phyloP scores from a whole-genome alignment of 2,329 filamentous ascomycete genomes.

The Zymoseptoria ardabiliae region DNA sequence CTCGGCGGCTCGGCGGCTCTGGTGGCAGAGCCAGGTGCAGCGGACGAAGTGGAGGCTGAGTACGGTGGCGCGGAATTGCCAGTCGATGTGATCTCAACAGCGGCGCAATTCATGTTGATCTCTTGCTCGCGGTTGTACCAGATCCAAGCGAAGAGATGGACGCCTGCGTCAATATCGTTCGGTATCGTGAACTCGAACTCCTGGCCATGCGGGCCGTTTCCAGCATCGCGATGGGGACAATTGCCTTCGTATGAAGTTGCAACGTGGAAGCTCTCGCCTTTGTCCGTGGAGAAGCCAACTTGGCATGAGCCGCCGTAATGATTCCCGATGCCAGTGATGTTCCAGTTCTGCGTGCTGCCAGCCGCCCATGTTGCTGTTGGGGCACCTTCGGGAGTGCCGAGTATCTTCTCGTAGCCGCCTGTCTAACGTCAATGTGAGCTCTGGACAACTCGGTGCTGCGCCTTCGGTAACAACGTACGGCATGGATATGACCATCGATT shows the following conservation, averaged over 20 bases:
- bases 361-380: constrained; percentile 38
- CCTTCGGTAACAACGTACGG: neutral
- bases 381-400: constrained; percentile 37
- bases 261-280: constrained; percentile 39
- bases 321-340: constrained; percentile 32
- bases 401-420: constrained; percentile 36
- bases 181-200: constrained; percentile 41
- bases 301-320: constrained; percentile 44
- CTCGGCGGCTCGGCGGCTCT: constrained; percentile 4
- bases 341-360: constrained; percentile 37
- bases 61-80: neutral
- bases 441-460: too few species aligned
- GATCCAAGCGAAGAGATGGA: constrained; percentile 40
- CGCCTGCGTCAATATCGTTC: constrained; percentile 34
- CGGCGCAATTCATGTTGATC: constrained; percentile 40
- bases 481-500: constrained; percentile 32
- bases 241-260: constrained; percentile 41
- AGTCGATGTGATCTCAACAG: constrained; percentile 34
- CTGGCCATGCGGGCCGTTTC: constrained; percentile 33
- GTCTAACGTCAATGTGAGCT: neutral
- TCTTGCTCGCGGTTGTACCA: constrained; percentile 45
- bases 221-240: constrained; percentile 38
- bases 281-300: constrained; percentile 37
- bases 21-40: constrained; percentile 21
- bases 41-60: constrained; percentile 4